Conservation (phyloP, 129 eudicot genomes). For the Saussurea involucrata region DNA sequence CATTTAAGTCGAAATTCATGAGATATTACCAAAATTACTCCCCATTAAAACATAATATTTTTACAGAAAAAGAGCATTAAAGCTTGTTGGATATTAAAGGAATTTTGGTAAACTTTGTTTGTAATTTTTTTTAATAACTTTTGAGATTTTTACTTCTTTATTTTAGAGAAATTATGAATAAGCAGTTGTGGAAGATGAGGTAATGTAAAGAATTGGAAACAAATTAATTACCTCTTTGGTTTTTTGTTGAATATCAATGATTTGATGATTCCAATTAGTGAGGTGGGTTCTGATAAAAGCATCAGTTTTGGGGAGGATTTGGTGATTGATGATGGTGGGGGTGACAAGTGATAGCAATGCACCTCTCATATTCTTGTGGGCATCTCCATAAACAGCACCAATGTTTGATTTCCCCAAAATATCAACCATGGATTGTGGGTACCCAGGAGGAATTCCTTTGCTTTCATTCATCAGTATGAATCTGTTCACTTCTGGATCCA, state of each 20-base stretch:
- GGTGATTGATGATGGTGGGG: conserved; percentile 65
- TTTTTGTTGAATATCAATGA: conserved; percentile 89
- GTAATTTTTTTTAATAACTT: no score
- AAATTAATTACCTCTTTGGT: conserved; percentile 73
- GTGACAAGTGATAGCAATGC: conserved; percentile 77
- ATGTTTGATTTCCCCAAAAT: conserved; percentile 94
- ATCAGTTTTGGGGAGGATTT: conserved; percentile 81
- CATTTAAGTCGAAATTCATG: background rate
- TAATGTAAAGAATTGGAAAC: background rate
- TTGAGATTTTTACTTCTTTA: no score
- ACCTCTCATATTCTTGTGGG: conserved; percentile 97
- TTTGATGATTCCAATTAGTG: conserved; percentile 54
- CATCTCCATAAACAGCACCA: conserved; percentile 91
- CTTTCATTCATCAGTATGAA: conserved; percentile 77
- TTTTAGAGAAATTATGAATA: background rate
- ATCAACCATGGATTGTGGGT: conserved; percentile 96
- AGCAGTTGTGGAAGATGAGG: background rate
- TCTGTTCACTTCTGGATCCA: conserved; percentile 93
- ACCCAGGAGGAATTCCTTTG: conserved; percentile 92
- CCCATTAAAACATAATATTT: no score
- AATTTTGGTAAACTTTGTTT: no score
- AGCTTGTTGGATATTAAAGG: no score
- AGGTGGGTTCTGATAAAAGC: conserved; percentile 87
- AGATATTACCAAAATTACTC: no score
- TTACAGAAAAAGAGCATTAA: no score